Evolutionary conservation across 2,329 filamentous ascomycete genomes (phyloP), one percentile per base, ranked within the genome.

Genomic region (Penicillium vulpinum): DNA sequence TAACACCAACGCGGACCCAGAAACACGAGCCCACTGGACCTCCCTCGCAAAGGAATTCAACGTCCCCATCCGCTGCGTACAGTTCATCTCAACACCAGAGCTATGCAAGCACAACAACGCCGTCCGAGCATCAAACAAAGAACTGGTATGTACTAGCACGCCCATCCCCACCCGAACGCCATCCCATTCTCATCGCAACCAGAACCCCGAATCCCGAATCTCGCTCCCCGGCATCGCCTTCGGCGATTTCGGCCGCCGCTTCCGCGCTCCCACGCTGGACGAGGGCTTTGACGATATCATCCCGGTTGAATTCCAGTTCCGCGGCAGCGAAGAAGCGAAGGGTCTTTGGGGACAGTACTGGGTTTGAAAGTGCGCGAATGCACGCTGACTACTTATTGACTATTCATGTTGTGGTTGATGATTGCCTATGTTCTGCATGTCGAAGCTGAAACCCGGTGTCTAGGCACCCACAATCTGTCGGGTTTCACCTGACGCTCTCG

Each of bases 1-100:
- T 75, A 97, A 96, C 73, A 97, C 94, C n/a, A 99, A 99, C 71
- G 85, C 92, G 29, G 89, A 96, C 75, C 73, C 81, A 11, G 88
- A 90, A 51, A 91, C 88, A 24, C 84, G 94, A 62, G 82, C 83
- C n/a, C 77, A 89, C 58, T 97, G 93, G 93, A 76, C 91, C 31
- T 78, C 84, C 26, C 76, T 97, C 29, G 92, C 92, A 18, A 83
- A 81, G 62, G 88, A 88, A 66, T 77, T 85, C 67, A 79, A 84
- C 4, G 80, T 95, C 2, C 88, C 90, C 2, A 89, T 96, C 65
- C 88, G 93, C 45, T 96, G 93, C 69, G 81, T 97, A 10, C 88
- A 89, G 74, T 94, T 99, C 77, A 89, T 87, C 50, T 88, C 91
- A 13, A 80, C 87, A 1, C 74, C 86, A 26, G 81, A 83, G 41